Evolutionary conservation across 768 basidiomycete species (phyloP), one percentile per base, ranked within the genome.

Genomic region (Mycena albidolilacea): DNA sequence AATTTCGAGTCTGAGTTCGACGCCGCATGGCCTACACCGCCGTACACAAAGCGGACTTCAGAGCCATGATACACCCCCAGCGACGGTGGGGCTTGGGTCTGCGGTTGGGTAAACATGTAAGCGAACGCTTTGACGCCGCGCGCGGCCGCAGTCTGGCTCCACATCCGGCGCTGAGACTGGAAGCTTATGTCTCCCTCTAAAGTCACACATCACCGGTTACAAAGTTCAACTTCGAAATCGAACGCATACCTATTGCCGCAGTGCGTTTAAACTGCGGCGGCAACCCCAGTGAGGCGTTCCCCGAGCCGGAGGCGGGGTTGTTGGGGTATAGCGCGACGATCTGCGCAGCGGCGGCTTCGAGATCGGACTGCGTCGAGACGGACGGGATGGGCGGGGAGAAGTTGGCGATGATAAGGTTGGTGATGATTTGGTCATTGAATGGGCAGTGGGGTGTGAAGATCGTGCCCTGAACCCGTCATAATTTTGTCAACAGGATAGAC

Each of bases 91-190:
- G 44, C 14, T 15, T 46, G 14, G 17, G 15, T 48, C 46, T 84
- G 82, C 2, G 83, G 84, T 46, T 87, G 84, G 1, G 82, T 84
- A 73, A 87, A 88, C 6, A 85, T 74, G 73, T 87, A 88, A 1
- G 82, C 85, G 68, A 81, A 87, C 2, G 81, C 80, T 69, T 82
- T 82, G 5, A 85, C 81, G 7, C 85, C 85, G 14, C 69, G 72
- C 3, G 73, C 81, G 35, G 81, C 81, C 0, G 88, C 85, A 2
- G 83, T 85, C 50, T 82, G 82, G 19, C 83, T 84, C 79, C 82
- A 85, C 10, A 78, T 75, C 38, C 87, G 82, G 21, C 86, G 80
- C 35, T 80, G 82, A 3, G 83, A 81, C 35, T 82, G 80, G 73
- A 87, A 87, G 21, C 57, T 65, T 5, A 86, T n/a, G 78, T 90